Base-by-base conservation (phyloP, 768 basidiomycete species). In the Leccinum sublutescens region DNA sequence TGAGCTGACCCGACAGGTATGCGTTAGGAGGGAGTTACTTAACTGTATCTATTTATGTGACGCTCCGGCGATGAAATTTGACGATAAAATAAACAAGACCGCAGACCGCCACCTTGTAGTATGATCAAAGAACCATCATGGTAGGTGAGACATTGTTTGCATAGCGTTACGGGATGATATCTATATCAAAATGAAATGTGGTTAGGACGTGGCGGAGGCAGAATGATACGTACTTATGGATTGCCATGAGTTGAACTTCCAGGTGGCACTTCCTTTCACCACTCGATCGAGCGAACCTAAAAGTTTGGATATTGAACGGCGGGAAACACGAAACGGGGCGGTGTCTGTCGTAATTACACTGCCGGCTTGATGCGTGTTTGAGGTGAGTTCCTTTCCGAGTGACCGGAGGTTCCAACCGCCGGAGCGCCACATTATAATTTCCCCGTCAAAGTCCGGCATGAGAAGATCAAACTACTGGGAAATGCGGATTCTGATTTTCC, bases 381-480 rank as follows among this genome's bases (percentile, higher is more conserved):
- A 12, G n/a, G 27, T 25, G 25, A 6, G n/a, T n/a, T 25, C 29
- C 29, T 33, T 47, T 56, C 38, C 23, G 11, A 47, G 50, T 38
- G 56, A 55, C 62, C 65, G 65, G 65, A 11, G 56, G 55, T 31
- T 48, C 14, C 7, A 15, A 33, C 27, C 6, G 43, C 66, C 66
- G 66, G 66, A 48, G 21, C 17, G 55, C 62, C 62, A 62, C 58
- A 38, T 12, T 31, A 52, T 48, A n/a, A 48, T 48, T 4, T 60
- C 34, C 15, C 55, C 65, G 56, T 52, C 51, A 51, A 60, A 40
- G 36, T 11, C 65, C 61, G 52, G 49, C 12, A 3, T 47, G 54
- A 55, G 57, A 40, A 40, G 38, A 40, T 40, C 38, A 40, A 54
- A 58, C 64, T 49, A 25, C 17, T 11, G 14, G 38, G 47, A 23